phyloP scores from a whole-genome alignment of 768 basidiomycete genomes.

The Trametes gibbosa region DNA sequence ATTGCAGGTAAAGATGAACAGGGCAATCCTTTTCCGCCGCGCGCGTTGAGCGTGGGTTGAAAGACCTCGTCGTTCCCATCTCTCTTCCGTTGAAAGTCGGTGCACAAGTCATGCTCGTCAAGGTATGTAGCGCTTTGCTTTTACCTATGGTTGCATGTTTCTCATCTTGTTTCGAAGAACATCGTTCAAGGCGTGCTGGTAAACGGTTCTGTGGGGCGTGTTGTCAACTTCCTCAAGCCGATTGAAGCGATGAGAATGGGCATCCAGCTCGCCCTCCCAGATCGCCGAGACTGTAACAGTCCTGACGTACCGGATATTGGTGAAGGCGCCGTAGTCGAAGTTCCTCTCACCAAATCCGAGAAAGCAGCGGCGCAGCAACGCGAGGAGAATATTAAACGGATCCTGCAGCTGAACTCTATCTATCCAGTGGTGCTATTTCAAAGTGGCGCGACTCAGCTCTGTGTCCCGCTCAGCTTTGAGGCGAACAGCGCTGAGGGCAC shows the following conservation, averaged over 20 bases:
- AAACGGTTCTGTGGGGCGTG: constrained; percentile 63
- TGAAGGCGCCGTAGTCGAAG: not conserved
- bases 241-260: constrained; percentile 39
- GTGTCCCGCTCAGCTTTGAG: constrained; percentile 59
- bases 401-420: constrained; percentile 2
- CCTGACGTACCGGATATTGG: not conserved
- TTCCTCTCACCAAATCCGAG: not conserved
- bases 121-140: constrained; percentile 37
- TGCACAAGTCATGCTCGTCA: constrained; percentile 85
- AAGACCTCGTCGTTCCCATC: constrained; percentile 59
- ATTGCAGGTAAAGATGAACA: constrained; percentile 44
- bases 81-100: constrained; percentile 48
- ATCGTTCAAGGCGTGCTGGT: constrained; percentile 64
- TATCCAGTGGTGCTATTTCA: constrained; percentile 68
- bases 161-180: constrained; percentile 44
- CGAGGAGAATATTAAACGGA: constrained; percentile 18
- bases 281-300: not conserved
- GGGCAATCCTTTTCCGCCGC: constrained; percentile 34
- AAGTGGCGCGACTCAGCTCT: constrained; percentile 43
- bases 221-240: constrained; percentile 22
- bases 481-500: constrained; percentile 57
- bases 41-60: constrained; percentile 46
- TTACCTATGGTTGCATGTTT: not conserved
- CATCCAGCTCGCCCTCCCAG: constrained; percentile 32
- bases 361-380: not conserved